These are phyloP conservation scores for Starmerella sp. DNA, from an alignment of 805 yeast species.

Conservation along the genomic window DNA sequence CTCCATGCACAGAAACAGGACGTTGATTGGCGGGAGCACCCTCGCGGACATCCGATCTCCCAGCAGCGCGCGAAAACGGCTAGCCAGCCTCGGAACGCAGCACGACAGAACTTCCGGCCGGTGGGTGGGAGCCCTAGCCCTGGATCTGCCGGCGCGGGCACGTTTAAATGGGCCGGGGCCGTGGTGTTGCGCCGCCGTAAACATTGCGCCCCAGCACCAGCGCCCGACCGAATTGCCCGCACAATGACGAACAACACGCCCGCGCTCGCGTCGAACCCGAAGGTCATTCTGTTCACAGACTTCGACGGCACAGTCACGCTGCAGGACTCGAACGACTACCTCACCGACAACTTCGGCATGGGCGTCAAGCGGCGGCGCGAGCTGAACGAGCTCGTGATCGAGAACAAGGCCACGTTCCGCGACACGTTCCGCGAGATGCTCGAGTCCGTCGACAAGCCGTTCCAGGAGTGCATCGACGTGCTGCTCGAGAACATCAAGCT, in stretches of 20 bases:
- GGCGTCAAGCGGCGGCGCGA: slow-evolving; percentile 57
- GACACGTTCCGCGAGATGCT: slow-evolving; percentile 81
- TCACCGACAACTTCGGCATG: slow-evolving; percentile 82
- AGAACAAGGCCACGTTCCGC: slow-evolving; percentile 49
- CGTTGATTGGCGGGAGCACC: slow-evolving; percentile 77
- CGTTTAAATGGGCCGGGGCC: too few species aligned
- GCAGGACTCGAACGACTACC: slow-evolving; percentile 86
- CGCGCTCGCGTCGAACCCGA: slow-evolving; percentile 30
- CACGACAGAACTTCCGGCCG: neutral
- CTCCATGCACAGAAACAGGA: slow-evolving; percentile 76
- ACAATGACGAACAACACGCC: slow-evolving; percentile 18
- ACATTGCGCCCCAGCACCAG: neutral
- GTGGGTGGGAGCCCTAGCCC: neutral
- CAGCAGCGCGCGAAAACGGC: neutral
- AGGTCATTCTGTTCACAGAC: slow-evolving; percentile 87
- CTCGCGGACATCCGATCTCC: slow-evolving; percentile 1
- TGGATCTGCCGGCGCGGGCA: neutral
- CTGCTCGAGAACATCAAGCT: slow-evolving; percentile 56
- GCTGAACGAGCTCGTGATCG: slow-evolving; percentile 61
- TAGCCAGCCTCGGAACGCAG: too few species aligned
- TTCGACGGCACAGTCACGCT: slow-evolving; percentile 97
- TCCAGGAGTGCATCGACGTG: slow-evolving; percentile 65
- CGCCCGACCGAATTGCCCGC: too few species aligned
- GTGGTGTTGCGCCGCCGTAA: neutral
- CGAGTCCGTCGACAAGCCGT: slow-evolving; percentile 62